Conservation (phyloP, 2,329 filamentous ascomycete species). For the Setomelanomma holmii region DNA sequence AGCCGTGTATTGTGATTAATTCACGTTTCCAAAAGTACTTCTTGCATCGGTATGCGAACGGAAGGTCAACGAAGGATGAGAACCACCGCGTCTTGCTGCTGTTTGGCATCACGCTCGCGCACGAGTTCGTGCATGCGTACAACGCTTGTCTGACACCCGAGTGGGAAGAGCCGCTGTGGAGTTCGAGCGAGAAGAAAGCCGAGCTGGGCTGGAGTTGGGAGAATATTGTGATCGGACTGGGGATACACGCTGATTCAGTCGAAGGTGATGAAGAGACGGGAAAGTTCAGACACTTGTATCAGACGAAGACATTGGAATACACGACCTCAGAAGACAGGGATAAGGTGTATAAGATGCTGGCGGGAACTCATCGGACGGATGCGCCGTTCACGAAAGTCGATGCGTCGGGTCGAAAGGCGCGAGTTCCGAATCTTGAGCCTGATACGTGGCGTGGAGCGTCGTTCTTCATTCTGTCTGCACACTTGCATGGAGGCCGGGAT, state of each 20-base stretch:
- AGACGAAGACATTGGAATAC: not conserved
- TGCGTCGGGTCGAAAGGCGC: not conserved
- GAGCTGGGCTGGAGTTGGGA: not conserved
- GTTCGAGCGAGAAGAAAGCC: not conserved
- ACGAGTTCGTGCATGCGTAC: no score
- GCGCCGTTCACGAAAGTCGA: not conserved
- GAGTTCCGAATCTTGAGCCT: not conserved
- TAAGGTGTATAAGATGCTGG: not conserved
- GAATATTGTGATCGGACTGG: not conserved
- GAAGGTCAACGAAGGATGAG: no score
- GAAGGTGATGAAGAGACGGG: no score
- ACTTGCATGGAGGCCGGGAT: not conserved
- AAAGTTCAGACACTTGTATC: not conserved
- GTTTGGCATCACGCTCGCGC: no score
- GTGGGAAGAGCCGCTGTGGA: not conserved
- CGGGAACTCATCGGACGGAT: not conserved
- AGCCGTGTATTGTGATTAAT: no score
- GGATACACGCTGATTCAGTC: no score
- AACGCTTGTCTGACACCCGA: not conserved
- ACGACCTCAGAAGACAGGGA: not conserved
- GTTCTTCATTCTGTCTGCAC: not conserved
- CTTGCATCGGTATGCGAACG: no score
- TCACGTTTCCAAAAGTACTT: no score
- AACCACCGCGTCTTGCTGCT: no score
- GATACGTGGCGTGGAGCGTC: not conserved